Base-by-base conservation (phyloP, 306 rosid genomes). In the Pyrus pyrifolia region DNA sequence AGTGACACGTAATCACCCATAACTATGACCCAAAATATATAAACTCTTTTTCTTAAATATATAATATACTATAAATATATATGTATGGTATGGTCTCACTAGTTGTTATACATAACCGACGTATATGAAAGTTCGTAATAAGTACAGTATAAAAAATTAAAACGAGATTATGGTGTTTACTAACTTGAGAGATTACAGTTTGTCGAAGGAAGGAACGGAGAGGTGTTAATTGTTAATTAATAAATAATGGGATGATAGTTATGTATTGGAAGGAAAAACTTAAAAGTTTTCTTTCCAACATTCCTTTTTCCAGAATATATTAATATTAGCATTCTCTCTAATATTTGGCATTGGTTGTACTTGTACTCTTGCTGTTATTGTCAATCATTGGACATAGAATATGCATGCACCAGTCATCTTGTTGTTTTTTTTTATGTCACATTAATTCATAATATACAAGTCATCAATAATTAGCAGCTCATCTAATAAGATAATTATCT, bases 301-400 rank as follows among this genome's bases (percentile, higher is more conserved):
- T 70, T 70, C 46, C 63, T 25, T 72, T 55, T 72, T 65, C 15
- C 33, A n/a, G 61, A 45, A 63, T 62, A 13, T 33, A 40, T 40
- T 40, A 40, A 40, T 40, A 40, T 40, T 40, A 40, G 11, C 2
- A 40, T 40, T 40, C 45, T 40, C 11, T 9, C 45, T 40, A 40
- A 40, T 40, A 9, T 2, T 40, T 70, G 44, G 55, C 71, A 44
- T 67, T 72, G 15, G 62, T 79, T 67, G 67, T 46, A 57, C 23
- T 57, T 72, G 23, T 74, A 75, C 61, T 62, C 58, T 46, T 80
- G 72, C 21, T 69, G 79, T 67, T 57, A 75, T 53, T 21, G 76
- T 70, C 68, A 75, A 75, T 75, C 73, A 81, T 35, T 22, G 68
- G 67, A 75, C 67, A n/a, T 70, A 40, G 59, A 76, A 59, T 57